These are phyloP conservation scores for Ogataea chonburiensis DNA, from an alignment of 805 yeast genomes.

Conservation along the genomic window DNA sequence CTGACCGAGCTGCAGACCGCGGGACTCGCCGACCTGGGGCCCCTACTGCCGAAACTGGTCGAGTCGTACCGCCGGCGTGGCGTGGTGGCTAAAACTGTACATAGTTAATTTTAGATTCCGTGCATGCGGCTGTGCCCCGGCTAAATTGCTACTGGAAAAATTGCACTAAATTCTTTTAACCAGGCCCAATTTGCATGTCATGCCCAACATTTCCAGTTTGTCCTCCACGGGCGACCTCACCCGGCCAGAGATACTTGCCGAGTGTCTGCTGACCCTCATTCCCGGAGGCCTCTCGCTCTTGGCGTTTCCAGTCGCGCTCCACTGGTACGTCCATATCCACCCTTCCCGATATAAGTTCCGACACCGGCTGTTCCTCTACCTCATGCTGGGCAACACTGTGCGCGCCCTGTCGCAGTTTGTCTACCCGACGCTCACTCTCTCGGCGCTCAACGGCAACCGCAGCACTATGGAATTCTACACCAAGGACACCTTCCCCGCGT, in stretches of 20 bases:
- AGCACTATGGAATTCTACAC: slow-evolving; percentile 9
- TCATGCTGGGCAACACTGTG: slow-evolving; percentile 13
- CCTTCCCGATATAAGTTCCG: slow-evolving; percentile 17
- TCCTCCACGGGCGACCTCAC: neutral
- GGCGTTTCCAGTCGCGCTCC: slow-evolving; percentile 17
- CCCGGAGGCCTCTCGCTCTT: slow-evolving; percentile 17
- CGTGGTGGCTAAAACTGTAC: no score
- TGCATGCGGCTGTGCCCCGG: neutral
- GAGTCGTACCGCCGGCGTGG: neutral
- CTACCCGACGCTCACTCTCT: slow-evolving; percentile 17
- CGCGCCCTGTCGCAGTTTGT: slow-evolving; percentile 16
- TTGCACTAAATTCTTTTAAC: neutral
- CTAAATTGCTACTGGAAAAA: neutral
- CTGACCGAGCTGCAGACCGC: slow-evolving; percentile 39
- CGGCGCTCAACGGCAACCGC: slow-evolving; percentile 7
- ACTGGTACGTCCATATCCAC: slow-evolving; percentile 22
- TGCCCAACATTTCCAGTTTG: neutral
- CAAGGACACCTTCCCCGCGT: slow-evolving; percentile 9
- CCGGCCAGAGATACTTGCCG: slow-evolving; percentile 6
- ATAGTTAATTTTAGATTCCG: no score
- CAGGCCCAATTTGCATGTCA: no score
- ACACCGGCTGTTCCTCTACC: slow-evolving; percentile 17
- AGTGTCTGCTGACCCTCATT: slow-evolving; percentile 15
- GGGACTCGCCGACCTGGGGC: slow-evolving; percentile 37
- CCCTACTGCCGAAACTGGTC: slow-evolving; percentile 39